Evolutionary conservation across 208 protist species (phyloP).

Genomic region (Novymonas esmeraldas): DNA sequence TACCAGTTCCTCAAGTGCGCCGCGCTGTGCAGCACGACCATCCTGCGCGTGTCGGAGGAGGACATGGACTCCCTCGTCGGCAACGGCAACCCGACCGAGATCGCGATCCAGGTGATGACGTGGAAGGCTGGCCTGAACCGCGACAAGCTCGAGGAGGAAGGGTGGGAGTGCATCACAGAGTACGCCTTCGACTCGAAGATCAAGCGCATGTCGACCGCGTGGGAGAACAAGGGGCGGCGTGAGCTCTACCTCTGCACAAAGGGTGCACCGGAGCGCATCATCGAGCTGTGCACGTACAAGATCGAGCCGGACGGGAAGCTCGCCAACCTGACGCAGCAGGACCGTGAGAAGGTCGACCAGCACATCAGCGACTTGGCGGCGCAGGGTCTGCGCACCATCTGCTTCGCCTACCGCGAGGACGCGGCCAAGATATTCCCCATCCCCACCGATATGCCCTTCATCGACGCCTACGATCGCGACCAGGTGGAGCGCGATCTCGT

Average conservation of each 20-base stretch:
- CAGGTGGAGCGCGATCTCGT: conserved; percentile 83
- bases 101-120: conserved; percentile 91
- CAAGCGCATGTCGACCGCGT: conserved; percentile 89
- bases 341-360: conserved; percentile 42
- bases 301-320: conserved; percentile 44
- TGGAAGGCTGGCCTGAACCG: conserved; percentile 82
- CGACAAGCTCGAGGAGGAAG: conserved; percentile 63
- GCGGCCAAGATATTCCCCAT: conserved; percentile 38
- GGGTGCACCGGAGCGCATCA: conserved; percentile 85
- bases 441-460: conserved; percentile 48
- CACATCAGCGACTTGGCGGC: conserved; percentile 69
- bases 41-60: conserved; percentile 56
- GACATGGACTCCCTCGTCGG: conserved; percentile 70
- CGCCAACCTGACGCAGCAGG: conserved; percentile 40
- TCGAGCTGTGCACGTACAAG: conserved; percentile 71
- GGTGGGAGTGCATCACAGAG: conserved; percentile 82
- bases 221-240: conserved; percentile 57
- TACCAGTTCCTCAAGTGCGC: conserved; percentile 82
- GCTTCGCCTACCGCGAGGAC: conserved; percentile 59
- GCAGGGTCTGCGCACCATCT: conserved; percentile 67
- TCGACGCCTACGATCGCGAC: conserved; percentile 58
- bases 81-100: conserved; percentile 88
- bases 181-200: conserved; percentile 89
- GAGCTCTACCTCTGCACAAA: conserved; percentile 87
- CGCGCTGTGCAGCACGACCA: conserved; percentile 80